Conservation (phyloP, 176 grass and related monocot genomes). For the Alopecurus myosuroides region DNA sequence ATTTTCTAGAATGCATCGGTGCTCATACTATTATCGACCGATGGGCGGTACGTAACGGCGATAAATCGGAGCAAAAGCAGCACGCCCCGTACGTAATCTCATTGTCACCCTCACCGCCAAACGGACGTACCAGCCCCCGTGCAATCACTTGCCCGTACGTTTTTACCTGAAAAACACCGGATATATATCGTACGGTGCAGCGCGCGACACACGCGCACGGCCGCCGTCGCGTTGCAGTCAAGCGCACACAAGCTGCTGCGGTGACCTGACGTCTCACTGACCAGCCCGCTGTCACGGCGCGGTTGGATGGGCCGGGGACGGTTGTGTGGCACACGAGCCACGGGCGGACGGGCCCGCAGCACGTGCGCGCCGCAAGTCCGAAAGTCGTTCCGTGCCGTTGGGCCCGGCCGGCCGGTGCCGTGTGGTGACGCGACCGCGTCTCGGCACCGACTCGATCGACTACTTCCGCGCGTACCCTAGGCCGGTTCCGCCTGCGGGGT, state of each 20-base stretch:
- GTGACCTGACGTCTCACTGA: neutral
- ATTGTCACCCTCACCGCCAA: neutral
- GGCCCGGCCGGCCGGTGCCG: neutral
- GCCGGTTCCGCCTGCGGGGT: too few species aligned
- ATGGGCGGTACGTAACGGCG: too few species aligned
- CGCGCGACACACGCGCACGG: neutral
- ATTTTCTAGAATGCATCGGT: neutral
- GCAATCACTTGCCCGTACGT: too few species aligned
- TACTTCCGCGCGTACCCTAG: too few species aligned
- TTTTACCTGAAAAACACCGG: neutral
- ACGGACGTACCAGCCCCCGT: too few species aligned
- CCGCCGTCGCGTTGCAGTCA: neutral
- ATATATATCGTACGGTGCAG: neutral
- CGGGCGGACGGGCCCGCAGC: neutral
- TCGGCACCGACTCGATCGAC: too few species aligned
- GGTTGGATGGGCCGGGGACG: neutral
- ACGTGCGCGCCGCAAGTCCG: neutral
- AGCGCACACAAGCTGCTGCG: neutral
- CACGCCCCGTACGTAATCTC: too few species aligned
- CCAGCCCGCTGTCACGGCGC: neutral
- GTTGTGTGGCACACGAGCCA: neutral
- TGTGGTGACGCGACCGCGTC: neutral
- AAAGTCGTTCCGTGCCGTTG: neutral
- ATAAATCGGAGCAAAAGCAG: neutral
- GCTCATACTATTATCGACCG: too few species aligned